Evolutionary conservation across 805 yeast genomes (phyloP).

Genomic region (Kurtzmaniella fragi): DNA sequence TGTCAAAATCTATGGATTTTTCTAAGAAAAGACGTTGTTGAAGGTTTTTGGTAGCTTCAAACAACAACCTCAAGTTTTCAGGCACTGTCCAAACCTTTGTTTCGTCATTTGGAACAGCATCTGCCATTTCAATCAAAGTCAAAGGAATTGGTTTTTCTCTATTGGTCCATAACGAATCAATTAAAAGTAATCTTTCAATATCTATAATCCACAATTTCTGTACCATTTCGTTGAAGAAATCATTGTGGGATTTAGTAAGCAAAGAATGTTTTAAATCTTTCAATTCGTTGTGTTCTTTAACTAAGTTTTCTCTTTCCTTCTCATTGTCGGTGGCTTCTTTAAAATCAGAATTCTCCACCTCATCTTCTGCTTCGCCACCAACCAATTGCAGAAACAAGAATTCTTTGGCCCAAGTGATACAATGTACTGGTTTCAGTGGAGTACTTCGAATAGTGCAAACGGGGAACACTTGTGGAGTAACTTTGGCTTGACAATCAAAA

Average conservation of each 20-base stretch:
- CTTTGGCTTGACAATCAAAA: slow-evolving; percentile 86
- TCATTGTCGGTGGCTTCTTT: slow-evolving; percentile 54
- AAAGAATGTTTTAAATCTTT: slow-evolving; percentile 26
- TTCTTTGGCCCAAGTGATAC: slow-evolving; percentile 96
- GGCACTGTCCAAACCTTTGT: slow-evolving; percentile 55
- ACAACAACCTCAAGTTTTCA: slow-evolving; percentile 61
- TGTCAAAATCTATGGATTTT: slow-evolving; percentile 62
- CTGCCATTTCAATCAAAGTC: slow-evolving; percentile 17
- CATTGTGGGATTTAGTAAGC: slow-evolving; percentile 4
- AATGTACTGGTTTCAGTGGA: slow-evolving; percentile 93
- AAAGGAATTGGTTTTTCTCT: slow-evolving; percentile 68
- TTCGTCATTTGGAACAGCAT: slow-evolving; percentile 17
- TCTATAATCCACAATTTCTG: slow-evolving; percentile 66
- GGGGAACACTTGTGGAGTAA: slow-evolving; percentile 85
- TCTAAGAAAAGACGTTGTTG: slow-evolving; percentile 41
- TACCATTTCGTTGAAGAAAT: slow-evolving; percentile 40
- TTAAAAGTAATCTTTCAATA: slow-evolving; percentile 63
- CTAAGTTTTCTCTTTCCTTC: slow-evolving; percentile 58
- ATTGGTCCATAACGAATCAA: slow-evolving; percentile 76
- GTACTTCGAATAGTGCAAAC: slow-evolving; percentile 97
- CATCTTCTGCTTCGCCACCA: slow-evolving; percentile 38
- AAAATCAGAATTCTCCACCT: slow-evolving; percentile 23
- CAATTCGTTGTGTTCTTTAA: slow-evolving; percentile 65
- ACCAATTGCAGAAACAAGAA: slow-evolving; percentile 81
- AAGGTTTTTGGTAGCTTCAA: slow-evolving; percentile 43